phyloP scores from a whole-genome alignment of 345 rosid genomes.

The Anastatica hierochuntica region DNA sequence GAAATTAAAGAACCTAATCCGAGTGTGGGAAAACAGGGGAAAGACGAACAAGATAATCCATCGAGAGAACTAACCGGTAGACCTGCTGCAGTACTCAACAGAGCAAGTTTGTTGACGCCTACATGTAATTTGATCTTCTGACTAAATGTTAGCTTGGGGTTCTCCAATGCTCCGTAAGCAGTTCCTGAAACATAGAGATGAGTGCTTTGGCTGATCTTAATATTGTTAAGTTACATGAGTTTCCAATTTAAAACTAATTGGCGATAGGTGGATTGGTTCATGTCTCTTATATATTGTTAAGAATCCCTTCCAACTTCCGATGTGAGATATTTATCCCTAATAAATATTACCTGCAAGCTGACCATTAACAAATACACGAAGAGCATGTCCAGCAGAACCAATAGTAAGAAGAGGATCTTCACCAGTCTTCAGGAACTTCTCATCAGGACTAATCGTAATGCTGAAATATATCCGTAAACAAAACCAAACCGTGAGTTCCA shows the following conservation, averaged over 20 bases:
- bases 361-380: conserved; percentile 75
- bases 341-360: conserved; percentile 60
- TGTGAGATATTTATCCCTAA: too few species aligned
- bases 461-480: conserved; percentile 20
- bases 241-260: too few species aligned
- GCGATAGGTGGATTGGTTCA: too few species aligned
- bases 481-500: conserved; percentile 50
- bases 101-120: conserved; percentile 66
- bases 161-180: conserved; percentile 43
- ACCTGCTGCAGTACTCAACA: conserved; percentile 71
- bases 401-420: conserved; percentile 42
- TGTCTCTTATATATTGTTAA: too few species aligned
- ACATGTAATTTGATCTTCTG: conserved; percentile 51
- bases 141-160: conserved; percentile 45
- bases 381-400: conserved; percentile 63
- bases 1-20: background rate
- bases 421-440: conserved; percentile 41
- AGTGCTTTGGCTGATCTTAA: too few species aligned
- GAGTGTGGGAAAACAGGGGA: background rate
- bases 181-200: conserved; percentile 47
- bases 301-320: too few species aligned
- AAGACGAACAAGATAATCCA: background rate
- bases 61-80: conserved; percentile 54
- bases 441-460: conserved; percentile 25
- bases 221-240: too few species aligned